A percentile compares a stretch with the other conserved stretches of the same genome.
Conservation (phyloP, 2,329 filamentous ascomycete species). For the Venturia aucupariae region DNA sequence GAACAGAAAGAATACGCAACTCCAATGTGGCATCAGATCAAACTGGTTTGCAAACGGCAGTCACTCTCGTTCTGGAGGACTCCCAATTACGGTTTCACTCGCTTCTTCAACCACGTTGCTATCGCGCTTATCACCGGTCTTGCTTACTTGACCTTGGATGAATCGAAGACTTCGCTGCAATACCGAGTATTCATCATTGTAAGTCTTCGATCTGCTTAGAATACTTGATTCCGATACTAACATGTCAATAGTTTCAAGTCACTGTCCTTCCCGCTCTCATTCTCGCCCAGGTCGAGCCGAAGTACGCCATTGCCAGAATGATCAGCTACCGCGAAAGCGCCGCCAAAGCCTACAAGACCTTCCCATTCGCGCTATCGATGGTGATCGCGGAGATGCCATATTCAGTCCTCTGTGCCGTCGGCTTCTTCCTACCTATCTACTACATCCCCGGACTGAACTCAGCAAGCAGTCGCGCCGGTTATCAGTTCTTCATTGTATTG, state of each 20-base stretch:
- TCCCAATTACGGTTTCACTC: constrained; percentile 81
- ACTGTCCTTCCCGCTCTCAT: constrained; percentile 77
- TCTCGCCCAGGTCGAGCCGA: constrained; percentile 73
- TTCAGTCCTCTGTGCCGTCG: constrained; percentile 66
- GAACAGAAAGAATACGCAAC: constrained; percentile 73
- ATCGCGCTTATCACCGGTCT: constrained; percentile 73
- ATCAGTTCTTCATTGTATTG: constrained; percentile 78
- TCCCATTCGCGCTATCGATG: constrained; percentile 69
- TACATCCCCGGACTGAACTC: constrained; percentile 69
- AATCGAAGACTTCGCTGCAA: constrained; percentile 68
- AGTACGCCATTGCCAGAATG: constrained; percentile 69
- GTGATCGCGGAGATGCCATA: constrained; percentile 81
- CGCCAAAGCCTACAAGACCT: constrained; percentile 75
- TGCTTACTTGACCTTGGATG: constrained; percentile 67
- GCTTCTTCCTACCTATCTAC: constrained; percentile 76
- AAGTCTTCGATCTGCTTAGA: not conserved
- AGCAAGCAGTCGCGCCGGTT: constrained; percentile 59
- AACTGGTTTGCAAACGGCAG: constrained; percentile 61
- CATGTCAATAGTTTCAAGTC: constrained; percentile 56
- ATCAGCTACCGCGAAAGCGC: constrained; percentile 82
- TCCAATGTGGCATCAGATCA: constrained; percentile 68
- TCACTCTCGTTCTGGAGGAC: constrained; percentile 76
- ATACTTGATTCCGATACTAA: not conserved
- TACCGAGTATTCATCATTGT: constrained; percentile 74
- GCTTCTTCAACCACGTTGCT: constrained; percentile 73